Conservation (phyloP, 1,284 basidiomycete genomes). For the Rhodotorula sp. region DNA sequence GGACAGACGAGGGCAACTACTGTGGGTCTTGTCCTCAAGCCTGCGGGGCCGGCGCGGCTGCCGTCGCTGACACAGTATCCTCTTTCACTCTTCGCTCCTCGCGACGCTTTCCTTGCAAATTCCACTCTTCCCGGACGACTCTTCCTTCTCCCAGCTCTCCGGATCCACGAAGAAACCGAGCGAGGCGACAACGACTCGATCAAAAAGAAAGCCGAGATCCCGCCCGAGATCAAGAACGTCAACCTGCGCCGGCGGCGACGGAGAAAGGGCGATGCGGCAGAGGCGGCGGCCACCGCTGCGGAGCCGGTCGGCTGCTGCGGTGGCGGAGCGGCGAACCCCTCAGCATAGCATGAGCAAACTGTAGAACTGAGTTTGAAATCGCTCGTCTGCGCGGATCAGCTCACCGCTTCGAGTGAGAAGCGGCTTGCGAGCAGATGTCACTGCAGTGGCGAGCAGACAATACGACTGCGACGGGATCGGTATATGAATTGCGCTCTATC, state of each 20-base stretch:
- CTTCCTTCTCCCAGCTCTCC: slow-evolving; percentile 21
- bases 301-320: slow-evolving; percentile 27
- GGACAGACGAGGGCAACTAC: slow-evolving; percentile 36
- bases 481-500: neutral
- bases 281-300: neutral
- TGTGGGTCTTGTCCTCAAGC: slow-evolving; percentile 1
- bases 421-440: too few species aligned
- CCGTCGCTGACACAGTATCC: neutral
- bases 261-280: slow-evolving; percentile 4
- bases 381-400: neutral
- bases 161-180: slow-evolving; percentile 39
- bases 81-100: neutral
- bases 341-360: too few species aligned
- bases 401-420: too few species aligned
- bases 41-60: too few species aligned
- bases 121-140: neutral
- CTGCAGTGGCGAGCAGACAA: too few species aligned
- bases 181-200: slow-evolving; percentile 39
- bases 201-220: slow-evolving; percentile 15
- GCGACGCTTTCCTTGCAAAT: neutral
- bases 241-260: slow-evolving; percentile 25
- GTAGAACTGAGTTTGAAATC: neutral
- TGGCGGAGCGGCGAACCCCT: slow-evolving; percentile 7
- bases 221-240: slow-evolving; percentile 1
- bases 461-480: neutral